Base-by-base conservation (phyloP, 257 asterid genomes). In the Petunia secreta region DNA sequence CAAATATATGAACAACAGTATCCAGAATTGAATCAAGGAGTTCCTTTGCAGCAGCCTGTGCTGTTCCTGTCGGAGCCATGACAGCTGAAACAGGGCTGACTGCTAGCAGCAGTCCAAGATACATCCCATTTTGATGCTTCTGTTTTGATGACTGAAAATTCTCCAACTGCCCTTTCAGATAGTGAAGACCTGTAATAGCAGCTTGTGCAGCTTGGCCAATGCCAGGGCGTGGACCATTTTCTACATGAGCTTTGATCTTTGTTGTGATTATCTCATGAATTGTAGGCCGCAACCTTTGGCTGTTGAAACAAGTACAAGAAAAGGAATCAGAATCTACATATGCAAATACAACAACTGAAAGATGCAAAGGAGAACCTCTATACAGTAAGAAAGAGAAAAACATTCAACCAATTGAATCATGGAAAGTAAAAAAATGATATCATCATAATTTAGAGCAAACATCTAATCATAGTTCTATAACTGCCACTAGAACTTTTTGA, bases 1-100 rank as follows among this genome's bases (percentile, higher is more conserved):
- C 99, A 73, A 96, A 92, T 85, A 94, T 87, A 78, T 94, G 88
- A 86, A 94, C 92, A 80, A 90, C 89, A 65, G 91, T 86, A 74
- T 96, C 99, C 85, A 96, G 82, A 81, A 91, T 76, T 38, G 95
- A 91, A 88, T 96, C 97, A 84, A 96, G 98, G 80, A 96, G 95
- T 83, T 94, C 98, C 87, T 86, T 89, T 39, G 95, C 97, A 84
- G 97, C 89, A 82, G 89, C 83, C 85, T 96, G 99, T 59, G 97
- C 99, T 83, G 91, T 85, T 84, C 99, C 99, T 25, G 88, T 75
- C 76, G 99, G 99, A 84, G 97, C 91, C 99, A 95, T 95, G 76
- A 89, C 91, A 74, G 91, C 86, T 63, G 98, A 94, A 82, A 96
- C 98, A 44, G 98, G 99, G 87, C 99, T 94, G 77, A 85, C 95